Evolutionary conservation across 179 eudicot genomes (phyloP), one percentile per base, ranked within the genome.

Genomic region (Drosera spatulata): DNA sequence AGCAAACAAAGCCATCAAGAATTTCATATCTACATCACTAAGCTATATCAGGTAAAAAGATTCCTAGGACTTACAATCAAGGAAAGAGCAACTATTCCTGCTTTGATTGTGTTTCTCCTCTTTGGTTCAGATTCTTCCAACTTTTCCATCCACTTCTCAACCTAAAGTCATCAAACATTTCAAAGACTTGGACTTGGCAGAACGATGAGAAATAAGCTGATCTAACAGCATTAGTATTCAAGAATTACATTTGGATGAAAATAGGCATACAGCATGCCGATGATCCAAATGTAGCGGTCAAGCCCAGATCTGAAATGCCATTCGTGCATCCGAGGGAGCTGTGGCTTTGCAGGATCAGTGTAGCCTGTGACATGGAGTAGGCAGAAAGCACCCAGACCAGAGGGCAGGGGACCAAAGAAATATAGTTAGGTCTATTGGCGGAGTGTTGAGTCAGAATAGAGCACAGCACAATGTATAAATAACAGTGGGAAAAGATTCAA

Each of bases 281-380:
- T 71, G 60, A 93, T 89, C 99, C 99, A 93, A 59, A 93, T 79
- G 69, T 93, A 89, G 50, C 99, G 97, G 81, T 93, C 97, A 74
- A 93, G 90, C 64, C 99, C 99, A 55, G 99, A 93, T 85, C 97
- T 83, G 71, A 93, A 93, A 66, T 93, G 99, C 97, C 99, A 93
- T 61, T 93, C 99, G 58, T 90, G 95, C 60, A 86, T 62, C 55
- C 79, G 85, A 73, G 99, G 88, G 61, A 93, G 80, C 67, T 86
- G 87, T 42, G 97, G 97, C 76, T 89, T 89, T 71, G 86, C 94
- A 66, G 99, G 97, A 80, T 93, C 99, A 58, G 73, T 57, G 67
- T 93, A 93, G 39, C 89, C 99, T 93, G 86, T 60, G 57, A 63
- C 62, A 9, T 45, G 63, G 53, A 43, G 54, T 64, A 38, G 61